phyloP scores from a whole-genome alignment of 306 rosid species.

The Alnus glutinosa region DNA sequence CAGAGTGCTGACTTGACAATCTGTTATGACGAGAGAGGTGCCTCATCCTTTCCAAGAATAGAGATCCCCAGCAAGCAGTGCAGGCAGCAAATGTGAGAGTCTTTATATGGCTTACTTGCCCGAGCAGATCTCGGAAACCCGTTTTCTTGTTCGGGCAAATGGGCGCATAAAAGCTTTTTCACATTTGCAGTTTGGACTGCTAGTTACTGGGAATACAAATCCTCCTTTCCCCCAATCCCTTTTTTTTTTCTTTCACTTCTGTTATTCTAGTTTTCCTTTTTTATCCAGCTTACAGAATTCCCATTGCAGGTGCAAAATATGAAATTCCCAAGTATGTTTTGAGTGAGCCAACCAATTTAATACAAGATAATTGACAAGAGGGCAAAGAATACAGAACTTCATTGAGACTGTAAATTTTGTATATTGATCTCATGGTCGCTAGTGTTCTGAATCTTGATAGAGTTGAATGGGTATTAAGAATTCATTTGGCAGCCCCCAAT shows the following conservation, averaged over 20 bases:
- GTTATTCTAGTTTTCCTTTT: background rate
- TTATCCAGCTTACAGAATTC: background rate
- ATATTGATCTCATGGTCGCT: conserved; percentile 49
- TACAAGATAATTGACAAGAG: conserved; percentile 57
- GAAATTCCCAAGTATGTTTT: conserved; percentile 95
- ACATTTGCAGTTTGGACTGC: too few species aligned
- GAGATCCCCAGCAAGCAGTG: too few species aligned
- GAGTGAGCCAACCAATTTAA: conserved; percentile 97
- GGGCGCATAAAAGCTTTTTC: too few species aligned
- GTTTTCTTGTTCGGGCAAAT: too few species aligned
- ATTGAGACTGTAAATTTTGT: conserved; percentile 77
- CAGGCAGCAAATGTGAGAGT: too few species aligned
- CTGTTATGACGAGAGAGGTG: conserved; percentile 98
- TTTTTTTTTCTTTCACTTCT: background rate
- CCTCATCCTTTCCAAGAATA: background rate
- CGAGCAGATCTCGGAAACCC: too few species aligned
- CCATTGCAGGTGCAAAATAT: conserved; percentile 83
- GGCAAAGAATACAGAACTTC: conserved; percentile 29
- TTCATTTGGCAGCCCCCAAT: background rate
- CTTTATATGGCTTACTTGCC: too few species aligned
- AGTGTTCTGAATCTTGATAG: conserved; percentile 2
- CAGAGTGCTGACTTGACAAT: conserved; percentile 91
- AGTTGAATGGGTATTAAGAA: background rate
- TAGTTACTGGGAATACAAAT: too few species aligned
- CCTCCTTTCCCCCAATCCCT: background rate